These are phyloP conservation scores for Persicaria tinctoria DNA, from an alignment of 148 eudicot genomes.

Conservation along the genomic window DNA sequence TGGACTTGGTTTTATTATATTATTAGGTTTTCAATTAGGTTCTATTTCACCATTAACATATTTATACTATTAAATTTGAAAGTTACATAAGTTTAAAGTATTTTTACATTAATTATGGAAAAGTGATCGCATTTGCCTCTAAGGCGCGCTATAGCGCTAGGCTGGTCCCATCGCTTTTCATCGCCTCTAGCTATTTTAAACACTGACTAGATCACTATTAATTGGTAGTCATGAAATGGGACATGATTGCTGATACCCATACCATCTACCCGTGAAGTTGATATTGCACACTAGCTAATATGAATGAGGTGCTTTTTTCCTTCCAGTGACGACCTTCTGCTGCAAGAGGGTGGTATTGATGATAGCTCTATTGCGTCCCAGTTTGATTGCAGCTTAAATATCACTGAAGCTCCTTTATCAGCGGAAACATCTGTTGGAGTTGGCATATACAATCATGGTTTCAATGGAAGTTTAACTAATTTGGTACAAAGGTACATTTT, in stretches of 20 bases:
- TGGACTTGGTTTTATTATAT: no score
- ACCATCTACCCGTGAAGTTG: background rate
- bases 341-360: constrained; percentile 76
- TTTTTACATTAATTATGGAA: no score
- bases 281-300: background rate
- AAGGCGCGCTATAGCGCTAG: no score
- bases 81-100: no score
- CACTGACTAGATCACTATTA: background rate
- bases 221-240: background rate
- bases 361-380: constrained; percentile 40
- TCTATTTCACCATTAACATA: no score
- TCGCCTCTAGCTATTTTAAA: no score
- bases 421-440: constrained; percentile 36
- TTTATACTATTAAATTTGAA: no score
- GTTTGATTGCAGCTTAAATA: constrained; percentile 43
- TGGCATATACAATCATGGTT: constrained; percentile 31
- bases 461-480: constrained; percentile 25
- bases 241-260: background rate
- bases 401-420: constrained; percentile 33
- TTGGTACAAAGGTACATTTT: constrained; percentile 46
- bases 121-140: no score
- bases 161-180: no score
- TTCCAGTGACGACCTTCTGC: constrained; percentile 74
- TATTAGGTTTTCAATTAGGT: no score
- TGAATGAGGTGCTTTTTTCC: constrained; percentile 5